A percentile compares a stretch with the other conserved stretches of the same genome.
Conservation (phyloP, 768 basidiomycete species). For the Chalciporus piperatus region DNA sequence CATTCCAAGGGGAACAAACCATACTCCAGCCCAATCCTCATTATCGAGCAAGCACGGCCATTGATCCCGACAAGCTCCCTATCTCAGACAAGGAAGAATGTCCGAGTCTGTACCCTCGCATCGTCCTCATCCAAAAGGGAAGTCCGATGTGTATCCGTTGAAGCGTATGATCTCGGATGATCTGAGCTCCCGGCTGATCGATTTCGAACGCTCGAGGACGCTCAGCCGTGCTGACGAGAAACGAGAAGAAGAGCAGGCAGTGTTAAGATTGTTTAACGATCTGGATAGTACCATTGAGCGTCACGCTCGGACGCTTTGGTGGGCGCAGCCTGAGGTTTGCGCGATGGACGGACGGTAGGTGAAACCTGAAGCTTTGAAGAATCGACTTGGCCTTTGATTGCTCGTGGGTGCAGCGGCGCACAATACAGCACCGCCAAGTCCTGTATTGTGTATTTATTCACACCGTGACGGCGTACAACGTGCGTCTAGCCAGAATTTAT, state of each 20-base stretch:
- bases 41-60: conserved; percentile 44
- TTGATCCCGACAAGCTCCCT: conserved; percentile 28
- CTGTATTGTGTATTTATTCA: too few relatives aligned
- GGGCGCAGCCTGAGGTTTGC: too few relatives aligned
- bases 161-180: conserved; percentile 3
- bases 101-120: conserved; percentile 36
- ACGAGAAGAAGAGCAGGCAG: conserved; percentile 1
- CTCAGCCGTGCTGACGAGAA: neutral
- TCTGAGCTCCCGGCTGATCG: conserved; percentile 47
- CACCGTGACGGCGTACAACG: too few relatives aligned
- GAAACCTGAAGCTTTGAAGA: too few relatives aligned
- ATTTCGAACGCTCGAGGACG: conserved; percentile 42
- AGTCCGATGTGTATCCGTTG: conserved; percentile 33
- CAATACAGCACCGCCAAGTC: too few relatives aligned
- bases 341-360: too few relatives aligned
- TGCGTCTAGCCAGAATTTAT: too few relatives aligned
- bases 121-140: conserved; percentile 43
- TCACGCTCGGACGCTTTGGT: conserved; percentile 6
- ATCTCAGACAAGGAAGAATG: conserved; percentile 42
- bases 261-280: conserved; percentile 3
- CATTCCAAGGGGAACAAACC: rapidly evolving
- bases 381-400: too few relatives aligned
- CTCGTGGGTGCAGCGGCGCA: too few relatives aligned
- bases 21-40: conserved; percentile 39
- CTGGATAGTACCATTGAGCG: neutral